Percentiles rank a stretch among this genome's conserved stretches.
These are phyloP conservation scores for Voacanga thouarsii DNA, from an alignment of 257 asterid species.

Conservation along the genomic window DNA sequence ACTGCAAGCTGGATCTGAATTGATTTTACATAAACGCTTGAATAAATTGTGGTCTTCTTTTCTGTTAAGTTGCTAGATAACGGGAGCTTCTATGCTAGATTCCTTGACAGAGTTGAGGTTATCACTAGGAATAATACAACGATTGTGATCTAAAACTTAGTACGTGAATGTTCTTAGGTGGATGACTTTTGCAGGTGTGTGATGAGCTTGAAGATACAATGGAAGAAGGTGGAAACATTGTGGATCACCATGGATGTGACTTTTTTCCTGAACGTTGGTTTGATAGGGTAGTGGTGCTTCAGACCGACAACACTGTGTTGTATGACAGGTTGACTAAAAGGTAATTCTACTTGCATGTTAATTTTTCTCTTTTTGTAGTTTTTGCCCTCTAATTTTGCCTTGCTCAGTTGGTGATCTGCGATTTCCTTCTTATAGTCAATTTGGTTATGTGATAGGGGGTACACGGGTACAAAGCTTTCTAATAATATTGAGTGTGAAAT, in stretches of 20 bases:
- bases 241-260: constrained; percentile 95
- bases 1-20: background rate
- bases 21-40: background rate
- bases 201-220: constrained; percentile 94
- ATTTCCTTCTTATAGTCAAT: background rate
- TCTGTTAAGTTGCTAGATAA: background rate
- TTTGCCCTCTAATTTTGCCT: background rate
- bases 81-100: background rate
- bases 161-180: background rate
- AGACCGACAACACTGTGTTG: constrained; percentile 65
- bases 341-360: constrained; percentile 24
- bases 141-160: background rate
- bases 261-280: constrained; percentile 98
- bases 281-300: constrained; percentile 75
- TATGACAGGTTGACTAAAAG: constrained; percentile 75
- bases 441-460: constrained; percentile 51
- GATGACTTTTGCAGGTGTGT: constrained; percentile 48
- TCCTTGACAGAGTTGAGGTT: background rate
- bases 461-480: constrained; percentile 71
- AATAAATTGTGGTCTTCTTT: background rate
- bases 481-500: constrained; percentile 88
- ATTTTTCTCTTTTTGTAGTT: background rate
- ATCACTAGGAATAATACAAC: background rate
- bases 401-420: background rate
- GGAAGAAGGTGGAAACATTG: constrained; percentile 93